A percentile compares a stretch with the other conserved stretches of the same genome.
phyloP scores from a whole-genome alignment of 768 basidiomycete species.

The Royoungia palumana region DNA sequence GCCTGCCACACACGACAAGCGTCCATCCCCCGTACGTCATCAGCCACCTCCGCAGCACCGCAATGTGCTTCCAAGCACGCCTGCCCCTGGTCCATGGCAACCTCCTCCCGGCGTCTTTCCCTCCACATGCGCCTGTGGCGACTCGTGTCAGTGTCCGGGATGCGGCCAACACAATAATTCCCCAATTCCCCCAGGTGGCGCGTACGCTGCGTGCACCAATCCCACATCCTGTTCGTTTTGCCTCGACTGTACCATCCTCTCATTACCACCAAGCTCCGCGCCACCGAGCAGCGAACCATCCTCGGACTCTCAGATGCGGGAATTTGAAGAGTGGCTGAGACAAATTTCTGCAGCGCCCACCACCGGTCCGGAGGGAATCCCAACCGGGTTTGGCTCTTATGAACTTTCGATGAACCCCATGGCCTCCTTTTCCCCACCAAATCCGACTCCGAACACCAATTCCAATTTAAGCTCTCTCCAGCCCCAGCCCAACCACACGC shows the following conservation, averaged over 20 bases:
- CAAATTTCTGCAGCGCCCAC: slow-evolving; percentile 37
- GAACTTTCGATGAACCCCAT: slow-evolving; percentile 23
- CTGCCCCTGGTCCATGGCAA: slow-evolving; percentile 25
- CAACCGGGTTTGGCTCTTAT: slow-evolving; percentile 29
- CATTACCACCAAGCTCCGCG: slow-evolving; percentile 42
- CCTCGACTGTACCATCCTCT: slow-evolving; percentile 60
- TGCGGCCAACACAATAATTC: slow-evolving; percentile 52
- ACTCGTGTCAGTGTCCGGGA: slow-evolving; percentile 61
- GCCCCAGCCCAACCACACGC: slow-evolving; percentile 1
- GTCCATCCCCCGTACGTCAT: slow-evolving; percentile 20
- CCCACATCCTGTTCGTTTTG: slow-evolving; percentile 46
- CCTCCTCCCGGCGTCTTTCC: slow-evolving; percentile 33
- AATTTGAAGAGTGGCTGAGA: slow-evolving; percentile 64
- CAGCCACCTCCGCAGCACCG: slow-evolving; percentile 27
- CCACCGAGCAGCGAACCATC: slow-evolving; percentile 41
- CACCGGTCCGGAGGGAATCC: slow-evolving; percentile 15
- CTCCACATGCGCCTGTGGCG: slow-evolving; percentile 61
- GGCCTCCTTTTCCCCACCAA: slow-evolving; percentile 11
- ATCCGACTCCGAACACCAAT: slow-evolving; percentile 6
- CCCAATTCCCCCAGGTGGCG: slow-evolving; percentile 37
- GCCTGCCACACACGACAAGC: slow-evolving; percentile 15
- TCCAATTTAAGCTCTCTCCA: slow-evolving; percentile 8
- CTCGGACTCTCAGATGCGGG: slow-evolving; percentile 41
- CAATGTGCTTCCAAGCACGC: slow-evolving; percentile 26
- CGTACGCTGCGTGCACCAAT: slow-evolving; percentile 36